A percentile compares a stretch with the other conserved stretches of the same genome.
phyloP scores from a whole-genome alignment of 345 rosid species.

The Populus davidiana region DNA sequence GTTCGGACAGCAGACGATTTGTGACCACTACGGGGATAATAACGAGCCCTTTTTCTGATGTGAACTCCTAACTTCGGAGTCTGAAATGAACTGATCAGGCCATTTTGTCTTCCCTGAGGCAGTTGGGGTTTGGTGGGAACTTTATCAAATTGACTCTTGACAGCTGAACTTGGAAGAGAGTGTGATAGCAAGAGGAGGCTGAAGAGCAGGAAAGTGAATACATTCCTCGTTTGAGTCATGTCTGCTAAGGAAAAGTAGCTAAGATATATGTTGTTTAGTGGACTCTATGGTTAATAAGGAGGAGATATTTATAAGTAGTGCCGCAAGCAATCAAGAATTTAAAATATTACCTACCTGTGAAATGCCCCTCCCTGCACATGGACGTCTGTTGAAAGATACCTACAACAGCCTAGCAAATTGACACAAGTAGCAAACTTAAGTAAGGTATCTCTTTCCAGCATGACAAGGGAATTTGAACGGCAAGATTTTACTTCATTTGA shows the following conservation, averaged over 20 bases:
- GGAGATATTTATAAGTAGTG: neutral
- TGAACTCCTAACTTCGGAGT: slow-evolving; percentile 8
- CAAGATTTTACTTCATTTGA: neutral
- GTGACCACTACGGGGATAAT: neutral
- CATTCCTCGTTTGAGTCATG: slow-evolving; percentile 5
- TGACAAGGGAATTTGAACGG: neutral
- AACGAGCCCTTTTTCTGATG: neutral
- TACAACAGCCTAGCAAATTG: neutral
- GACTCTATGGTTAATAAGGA: neutral
- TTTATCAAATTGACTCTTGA: neutral
- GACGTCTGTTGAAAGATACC: neutral
- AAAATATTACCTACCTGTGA: neutral
- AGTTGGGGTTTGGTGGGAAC: neutral
- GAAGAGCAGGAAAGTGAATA: slow-evolving; percentile 5
- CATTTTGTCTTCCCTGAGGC: neutral
- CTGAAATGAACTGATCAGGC: neutral
- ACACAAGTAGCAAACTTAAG: neutral
- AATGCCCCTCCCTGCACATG: neutral
- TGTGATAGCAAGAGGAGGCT: slow-evolving; percentile 6
- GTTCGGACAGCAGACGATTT: slow-evolving; percentile 15
- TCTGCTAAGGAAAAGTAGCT: neutral
- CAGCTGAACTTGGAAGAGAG: slow-evolving; percentile 17
- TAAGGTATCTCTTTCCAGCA: neutral
- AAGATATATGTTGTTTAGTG: neutral
- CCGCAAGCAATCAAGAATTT: neutral